A percentile compares a stretch with the other conserved stretches of the same genome.
phyloP scores from a whole-genome alignment of 2,329 filamentous ascomycete species.

The Coccinonectria pachysandricola region DNA sequence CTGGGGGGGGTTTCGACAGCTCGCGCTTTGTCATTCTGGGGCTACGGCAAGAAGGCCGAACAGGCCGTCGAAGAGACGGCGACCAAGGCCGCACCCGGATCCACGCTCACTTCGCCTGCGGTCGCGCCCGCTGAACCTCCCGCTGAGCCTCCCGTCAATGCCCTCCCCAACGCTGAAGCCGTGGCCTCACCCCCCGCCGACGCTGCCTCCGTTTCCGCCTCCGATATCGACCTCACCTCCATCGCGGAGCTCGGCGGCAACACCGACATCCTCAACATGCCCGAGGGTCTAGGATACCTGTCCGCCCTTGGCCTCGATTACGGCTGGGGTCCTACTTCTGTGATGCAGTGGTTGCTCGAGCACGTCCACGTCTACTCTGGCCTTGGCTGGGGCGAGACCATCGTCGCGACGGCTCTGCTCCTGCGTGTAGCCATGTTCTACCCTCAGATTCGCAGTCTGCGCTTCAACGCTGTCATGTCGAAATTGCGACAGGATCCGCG shows the following conservation, averaged over 20 bases:
- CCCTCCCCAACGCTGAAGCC: slow-evolving; percentile 5
- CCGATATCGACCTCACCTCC: slow-evolving; percentile 25
- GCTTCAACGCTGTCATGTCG: slow-evolving; percentile 44
- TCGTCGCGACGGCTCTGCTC: slow-evolving; percentile 53
- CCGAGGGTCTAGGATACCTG: slow-evolving; percentile 74
- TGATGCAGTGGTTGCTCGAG: slow-evolving; percentile 70
- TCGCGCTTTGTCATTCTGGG: slow-evolving; percentile 27
- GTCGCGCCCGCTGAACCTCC: slow-evolving; percentile 9
- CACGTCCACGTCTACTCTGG: slow-evolving; percentile 68
- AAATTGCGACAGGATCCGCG: slow-evolving; percentile 44
- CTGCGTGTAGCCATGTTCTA: slow-evolving; percentile 58
- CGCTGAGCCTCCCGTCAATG: slow-evolving; percentile 6
- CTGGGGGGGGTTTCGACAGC: slow-evolving; percentile 22
- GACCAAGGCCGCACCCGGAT: slow-evolving; percentile 10
- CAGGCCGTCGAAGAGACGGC: slow-evolving; percentile 9
- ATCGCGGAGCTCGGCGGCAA: slow-evolving; percentile 27
- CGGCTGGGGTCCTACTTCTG: slow-evolving; percentile 66
- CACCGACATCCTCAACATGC: slow-evolving; percentile 45
- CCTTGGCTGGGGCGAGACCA: slow-evolving; percentile 73
- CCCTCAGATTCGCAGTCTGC: slow-evolving; percentile 34
- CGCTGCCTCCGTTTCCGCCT: slow-evolving; percentile 13
- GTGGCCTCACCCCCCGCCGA: slow-evolving; percentile 11
- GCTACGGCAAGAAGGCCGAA: slow-evolving; percentile 19
- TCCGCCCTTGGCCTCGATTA: slow-evolving; percentile 77
- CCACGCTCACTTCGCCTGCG: slow-evolving; percentile 9